Evolutionary conservation across 164 flowering plant species (phyloP).

Genomic region (Nymphaea colorata): DNA sequence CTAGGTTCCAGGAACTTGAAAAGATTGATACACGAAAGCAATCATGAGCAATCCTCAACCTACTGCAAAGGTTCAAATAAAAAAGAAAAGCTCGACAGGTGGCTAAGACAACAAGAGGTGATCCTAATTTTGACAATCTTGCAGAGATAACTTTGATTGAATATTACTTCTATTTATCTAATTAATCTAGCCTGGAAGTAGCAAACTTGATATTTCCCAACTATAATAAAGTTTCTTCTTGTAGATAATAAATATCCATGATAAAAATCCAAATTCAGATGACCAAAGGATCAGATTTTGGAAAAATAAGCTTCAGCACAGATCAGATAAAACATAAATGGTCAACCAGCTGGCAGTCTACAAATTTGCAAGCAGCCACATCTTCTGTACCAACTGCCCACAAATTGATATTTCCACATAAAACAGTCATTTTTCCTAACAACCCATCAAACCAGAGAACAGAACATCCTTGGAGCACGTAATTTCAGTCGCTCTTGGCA

Average conservation of each 20-base stretch:
- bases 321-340: neutral
- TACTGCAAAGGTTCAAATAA: constrained; percentile 80
- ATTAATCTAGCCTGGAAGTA: neutral
- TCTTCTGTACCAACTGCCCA: constrained; percentile 99
- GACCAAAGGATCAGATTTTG: neutral
- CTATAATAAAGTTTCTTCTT: no score
- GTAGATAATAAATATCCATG: neutral
- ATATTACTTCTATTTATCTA: no score
- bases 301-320: neutral
- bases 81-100: constrained; percentile 94
- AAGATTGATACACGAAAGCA: constrained; percentile 90
- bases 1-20: constrained; percentile 83
- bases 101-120: constrained; percentile 81
- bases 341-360: constrained; percentile 3
- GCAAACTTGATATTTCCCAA: neutral
- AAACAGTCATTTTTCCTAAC: constrained; percentile 70
- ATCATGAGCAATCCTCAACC: constrained; percentile 95
- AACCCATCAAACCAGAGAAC: constrained; percentile 91
- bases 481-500: constrained; percentile 74
- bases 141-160: constrained; percentile 86
- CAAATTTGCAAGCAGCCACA: constrained; percentile 95
- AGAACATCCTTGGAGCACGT: constrained; percentile 50
- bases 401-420: constrained; percentile 94
- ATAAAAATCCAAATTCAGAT: neutral
- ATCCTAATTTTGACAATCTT: constrained; percentile 83